phyloP scores from a whole-genome alignment of 2,329 filamentous ascomycete species.

The Diplodia corticola region DNA sequence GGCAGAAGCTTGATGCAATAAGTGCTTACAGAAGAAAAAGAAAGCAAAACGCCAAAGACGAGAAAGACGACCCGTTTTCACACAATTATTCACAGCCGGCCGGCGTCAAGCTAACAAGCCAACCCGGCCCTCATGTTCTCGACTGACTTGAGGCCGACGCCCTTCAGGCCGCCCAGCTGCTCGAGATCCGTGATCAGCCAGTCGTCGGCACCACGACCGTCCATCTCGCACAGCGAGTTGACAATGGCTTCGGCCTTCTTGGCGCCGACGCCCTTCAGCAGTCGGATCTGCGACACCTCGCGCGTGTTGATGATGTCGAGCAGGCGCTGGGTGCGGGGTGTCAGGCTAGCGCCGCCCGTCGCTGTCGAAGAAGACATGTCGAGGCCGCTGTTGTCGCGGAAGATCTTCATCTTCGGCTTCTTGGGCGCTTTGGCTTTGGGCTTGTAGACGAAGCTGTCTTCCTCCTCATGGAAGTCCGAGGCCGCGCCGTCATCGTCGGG shows the following conservation, averaged over 20 bases:
- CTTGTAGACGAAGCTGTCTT: slow-evolving; percentile 42
- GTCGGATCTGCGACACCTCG: slow-evolving; percentile 64
- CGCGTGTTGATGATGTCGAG: slow-evolving; percentile 73
- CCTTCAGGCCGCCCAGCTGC: slow-evolving; percentile 49
- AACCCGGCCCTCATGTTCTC: slow-evolving; percentile 52
- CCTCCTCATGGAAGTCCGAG: slow-evolving; percentile 36
- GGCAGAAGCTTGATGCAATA: neutral
- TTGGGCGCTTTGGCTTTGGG: slow-evolving; percentile 36
- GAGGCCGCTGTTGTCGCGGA: slow-evolving; percentile 34
- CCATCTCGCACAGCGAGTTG: slow-evolving; percentile 49
- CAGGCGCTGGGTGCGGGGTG: slow-evolving; percentile 61
- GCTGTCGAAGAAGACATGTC: neutral
- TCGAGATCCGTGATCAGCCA: slow-evolving; percentile 41
- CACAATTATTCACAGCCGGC: neutral
- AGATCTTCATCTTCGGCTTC: slow-evolving; percentile 38
- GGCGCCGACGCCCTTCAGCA: slow-evolving; percentile 68
- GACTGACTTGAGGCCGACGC: slow-evolving; percentile 52
- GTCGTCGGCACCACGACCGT: slow-evolving; percentile 34
- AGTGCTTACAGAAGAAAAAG: neutral
- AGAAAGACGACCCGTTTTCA: neutral
- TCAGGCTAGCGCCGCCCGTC: neutral
- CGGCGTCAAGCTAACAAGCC: neutral
- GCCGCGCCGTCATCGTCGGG: slow-evolving; percentile 36
- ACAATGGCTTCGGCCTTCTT: slow-evolving; percentile 66
- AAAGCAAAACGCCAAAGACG: neutral